Base-by-base conservation (phyloP, 1,284 basidiomycete genomes). In the Bjerkandera adusta region DNA sequence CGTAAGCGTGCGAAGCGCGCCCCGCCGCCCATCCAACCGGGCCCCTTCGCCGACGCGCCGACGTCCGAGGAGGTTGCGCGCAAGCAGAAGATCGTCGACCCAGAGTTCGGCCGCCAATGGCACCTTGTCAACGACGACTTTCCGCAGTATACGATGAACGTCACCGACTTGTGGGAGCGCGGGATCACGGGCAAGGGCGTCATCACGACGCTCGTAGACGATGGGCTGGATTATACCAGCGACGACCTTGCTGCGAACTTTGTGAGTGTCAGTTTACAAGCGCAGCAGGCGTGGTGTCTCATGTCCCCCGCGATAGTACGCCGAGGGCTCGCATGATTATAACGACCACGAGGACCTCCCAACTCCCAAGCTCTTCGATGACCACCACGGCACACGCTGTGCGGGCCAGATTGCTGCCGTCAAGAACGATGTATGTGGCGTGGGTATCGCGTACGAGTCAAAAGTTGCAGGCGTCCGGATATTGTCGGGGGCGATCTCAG, bases 321-420 rank as follows among this genome's bases (percentile, higher is more conserved):
- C 88, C 7, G 85, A 82, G 34, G 87, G 95, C 48, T 98, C 95
- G 0, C 93, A 94, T 65, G 96, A 99, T 68, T 99, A 94, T 67
- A 99, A 99, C 65, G 92, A 97, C 61, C 93, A 99, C 63, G 83
- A 82, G 27, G 74, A 83, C 7, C 73, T 97, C 8, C 97, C 97
- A 3, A 87, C 86, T 34, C 97, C 97, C 0, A 80, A 87, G 43
- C 81, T 97, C 37, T 77, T 76, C 20, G 95, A 99, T 57, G 97
- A 99, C 61, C 91, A 92, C 64, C 97, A 99, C 63, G 97, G 97
- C 13, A 99, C 97, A 0, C 87, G 97, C 2, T 99, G 97, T 64
- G 96, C 96, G 1, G 97, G 97, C 25, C 97, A 99, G 68, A 86
- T 99, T 45, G 94, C 92, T n/a, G 97, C 97, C 1, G 82, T 80